These are phyloP conservation scores for Ophiostoma novo-ulmi DNA, from an alignment of 2,329 filamentous ascomycete genomes.

Conservation along the genomic window DNA sequence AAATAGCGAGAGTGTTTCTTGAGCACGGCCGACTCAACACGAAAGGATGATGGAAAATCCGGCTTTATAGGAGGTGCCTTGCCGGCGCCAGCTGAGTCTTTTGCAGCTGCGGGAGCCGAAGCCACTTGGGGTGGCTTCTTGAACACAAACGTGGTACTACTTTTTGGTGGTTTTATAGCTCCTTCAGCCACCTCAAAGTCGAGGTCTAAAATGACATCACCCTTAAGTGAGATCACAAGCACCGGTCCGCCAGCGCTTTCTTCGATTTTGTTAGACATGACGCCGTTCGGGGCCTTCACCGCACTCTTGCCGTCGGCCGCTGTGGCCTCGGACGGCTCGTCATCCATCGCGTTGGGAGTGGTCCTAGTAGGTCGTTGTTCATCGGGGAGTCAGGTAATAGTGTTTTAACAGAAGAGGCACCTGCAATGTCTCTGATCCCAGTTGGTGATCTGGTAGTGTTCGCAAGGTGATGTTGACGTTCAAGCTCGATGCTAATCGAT, in stretches of 20 bases:
- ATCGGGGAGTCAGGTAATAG: constrained; percentile 13
- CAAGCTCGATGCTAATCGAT: too few species aligned
- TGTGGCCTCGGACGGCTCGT: constrained; percentile 27
- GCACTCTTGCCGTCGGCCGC: constrained; percentile 16
- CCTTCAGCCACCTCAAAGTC: constrained; percentile 51
- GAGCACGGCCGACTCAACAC: constrained; percentile 54
- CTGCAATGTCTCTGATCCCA: background rate
- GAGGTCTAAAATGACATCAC: constrained; percentile 63
- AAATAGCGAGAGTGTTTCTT: constrained; percentile 65
- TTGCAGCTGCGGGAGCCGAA: constrained; percentile 26
- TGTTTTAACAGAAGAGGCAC: background rate
- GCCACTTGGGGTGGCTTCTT: background rate
- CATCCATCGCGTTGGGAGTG: constrained; percentile 27
- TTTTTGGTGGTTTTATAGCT: constrained; percentile 31
- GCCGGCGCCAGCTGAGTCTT: constrained; percentile 25
- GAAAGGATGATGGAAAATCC: constrained; percentile 47
- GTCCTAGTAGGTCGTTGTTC: constrained; percentile 15
- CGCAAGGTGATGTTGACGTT: background rate
- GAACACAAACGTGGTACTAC: background rate
- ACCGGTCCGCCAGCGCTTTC: background rate
- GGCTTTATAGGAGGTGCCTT: constrained; percentile 31
- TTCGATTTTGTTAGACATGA: background rate
- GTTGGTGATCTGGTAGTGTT: background rate
- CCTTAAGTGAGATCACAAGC: constrained; percentile 50
- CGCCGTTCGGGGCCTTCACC: constrained; percentile 21